Percentiles rank a stretch among this genome's conserved stretches.
Evolutionary conservation across 768 basidiomycete genomes (phyloP).

Genomic region (Pulveroboletus sp.): DNA sequence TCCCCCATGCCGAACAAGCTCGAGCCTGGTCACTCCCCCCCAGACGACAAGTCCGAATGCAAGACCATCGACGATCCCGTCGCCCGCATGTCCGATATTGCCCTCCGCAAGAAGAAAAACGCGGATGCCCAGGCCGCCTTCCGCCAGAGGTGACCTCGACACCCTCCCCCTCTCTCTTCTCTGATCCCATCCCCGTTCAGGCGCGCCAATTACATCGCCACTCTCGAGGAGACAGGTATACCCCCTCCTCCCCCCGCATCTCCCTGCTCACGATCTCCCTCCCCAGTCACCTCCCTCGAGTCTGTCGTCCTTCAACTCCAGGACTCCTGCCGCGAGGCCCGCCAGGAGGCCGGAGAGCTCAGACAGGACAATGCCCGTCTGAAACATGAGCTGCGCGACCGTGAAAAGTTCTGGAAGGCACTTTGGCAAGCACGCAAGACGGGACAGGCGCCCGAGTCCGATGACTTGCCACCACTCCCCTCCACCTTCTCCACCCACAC

Average conservation of each 20-base stretch:
- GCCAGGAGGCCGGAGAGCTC: constrained; percentile 55
- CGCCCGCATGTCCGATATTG: constrained; percentile 57
- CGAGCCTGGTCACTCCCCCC: constrained; percentile 24
- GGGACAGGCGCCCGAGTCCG: constrained; percentile 45
- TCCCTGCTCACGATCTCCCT: constrained; percentile 15
- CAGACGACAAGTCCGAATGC: constrained; percentile 35
- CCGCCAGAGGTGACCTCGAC: constrained; percentile 46
- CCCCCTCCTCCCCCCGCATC: neutral
- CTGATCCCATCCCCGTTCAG: constrained; percentile 25
- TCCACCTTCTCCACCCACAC: constrained; percentile 38
- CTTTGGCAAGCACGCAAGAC: constrained; percentile 64
- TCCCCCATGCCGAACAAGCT: constrained; percentile 29
- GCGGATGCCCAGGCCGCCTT: constrained; percentile 88
- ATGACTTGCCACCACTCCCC: constrained; percentile 49
- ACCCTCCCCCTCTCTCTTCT: constrained; percentile 1
- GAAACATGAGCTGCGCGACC: constrained; percentile 60
- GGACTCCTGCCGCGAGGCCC: constrained; percentile 69
- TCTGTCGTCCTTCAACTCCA: constrained; percentile 81
- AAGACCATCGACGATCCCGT: constrained; percentile 33
- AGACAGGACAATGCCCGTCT: constrained; percentile 63
- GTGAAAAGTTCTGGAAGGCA: constrained; percentile 68
- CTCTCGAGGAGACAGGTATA: constrained; percentile 75
- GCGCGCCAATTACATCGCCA: constrained; percentile 82
- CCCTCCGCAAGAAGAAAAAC: constrained; percentile 82
- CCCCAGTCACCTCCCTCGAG: constrained; percentile 73